phyloP scores from a whole-genome alignment of 352 stramenopile species.

The Thalassiosira sp. region DNA sequence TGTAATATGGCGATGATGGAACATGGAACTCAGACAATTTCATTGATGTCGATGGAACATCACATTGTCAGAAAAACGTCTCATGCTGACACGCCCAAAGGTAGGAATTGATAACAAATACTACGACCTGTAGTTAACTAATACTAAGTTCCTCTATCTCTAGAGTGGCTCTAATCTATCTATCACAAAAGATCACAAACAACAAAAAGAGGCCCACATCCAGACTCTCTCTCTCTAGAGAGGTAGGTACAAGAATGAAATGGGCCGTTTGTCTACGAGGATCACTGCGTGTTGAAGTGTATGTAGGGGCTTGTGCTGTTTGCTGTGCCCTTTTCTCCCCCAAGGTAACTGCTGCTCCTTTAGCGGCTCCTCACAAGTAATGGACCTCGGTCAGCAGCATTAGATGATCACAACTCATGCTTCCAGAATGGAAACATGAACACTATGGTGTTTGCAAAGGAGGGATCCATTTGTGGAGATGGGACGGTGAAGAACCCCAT shows the following conservation, averaged over 20 bases:
- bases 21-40: no score
- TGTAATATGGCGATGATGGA: not conserved
- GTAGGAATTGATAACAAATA: no score
- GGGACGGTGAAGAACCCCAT: not conserved
- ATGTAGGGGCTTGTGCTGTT: not conserved
- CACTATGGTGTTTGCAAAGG: not conserved
- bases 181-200: no score
- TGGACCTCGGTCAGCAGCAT: not conserved
- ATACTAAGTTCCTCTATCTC: no score
- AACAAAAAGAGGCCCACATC: no score
- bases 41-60: no score
- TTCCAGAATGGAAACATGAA: not conserved
- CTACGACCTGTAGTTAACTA: no score
- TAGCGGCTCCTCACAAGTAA: not conserved
- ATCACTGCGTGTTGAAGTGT: conserved; percentile 8
- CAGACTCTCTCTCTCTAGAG: not conserved
- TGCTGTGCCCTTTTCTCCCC: not conserved
- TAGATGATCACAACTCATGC: not conserved
- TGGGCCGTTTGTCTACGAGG: conserved; percentile 29
- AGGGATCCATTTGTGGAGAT: not conserved
- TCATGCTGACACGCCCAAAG: no score
- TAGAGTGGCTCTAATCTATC: no score
- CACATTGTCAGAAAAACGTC: no score
- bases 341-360: not conserved
- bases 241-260: conserved; percentile 74